Percentiles rank a stretch among this genome's conserved stretches.
phyloP scores from a whole-genome alignment of 192 early-diverging fungal genomes.

The Backusella parvicylindrica region DNA sequence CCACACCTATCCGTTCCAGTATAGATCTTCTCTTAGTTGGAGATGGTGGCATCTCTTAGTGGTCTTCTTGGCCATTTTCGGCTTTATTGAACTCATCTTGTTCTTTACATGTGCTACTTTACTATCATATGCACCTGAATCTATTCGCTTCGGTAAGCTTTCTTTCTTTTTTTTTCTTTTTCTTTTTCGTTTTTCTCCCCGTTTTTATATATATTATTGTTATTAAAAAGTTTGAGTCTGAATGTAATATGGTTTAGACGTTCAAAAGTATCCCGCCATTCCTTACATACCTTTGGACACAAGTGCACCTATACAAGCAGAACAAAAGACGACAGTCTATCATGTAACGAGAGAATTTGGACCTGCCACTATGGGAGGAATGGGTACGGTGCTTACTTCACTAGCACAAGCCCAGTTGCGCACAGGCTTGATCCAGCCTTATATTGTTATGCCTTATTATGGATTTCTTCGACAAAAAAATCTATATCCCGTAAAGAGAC shows the following conservation, averaged over 20 bases:
- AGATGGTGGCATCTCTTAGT: slow-evolving; percentile 18
- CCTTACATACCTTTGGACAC: slow-evolving; percentile 44
- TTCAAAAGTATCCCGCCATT: slow-evolving; percentile 17
- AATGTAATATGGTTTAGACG: not conserved
- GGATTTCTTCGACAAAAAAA: slow-evolving; percentile 34
- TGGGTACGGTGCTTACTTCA: slow-evolving; percentile 52
- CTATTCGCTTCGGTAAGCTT: slow-evolving; percentile 1
- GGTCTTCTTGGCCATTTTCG: not conserved
- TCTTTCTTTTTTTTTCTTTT: not conserved
- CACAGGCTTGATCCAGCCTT: slow-evolving; percentile 35
- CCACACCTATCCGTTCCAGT: not conserved
- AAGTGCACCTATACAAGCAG: not conserved
- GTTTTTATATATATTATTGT: not conserved
- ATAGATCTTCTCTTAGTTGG: not conserved
- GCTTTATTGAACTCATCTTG: not conserved
- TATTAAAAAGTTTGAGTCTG: not conserved
- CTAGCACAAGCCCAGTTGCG: slow-evolving; percentile 43
- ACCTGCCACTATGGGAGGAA: slow-evolving; percentile 48
- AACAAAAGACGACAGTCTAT: slow-evolving; percentile 41
- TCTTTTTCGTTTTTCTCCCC: not conserved
- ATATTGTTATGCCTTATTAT: slow-evolving; percentile 50
- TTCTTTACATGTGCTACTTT: not conserved
- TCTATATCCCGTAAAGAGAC: slow-evolving; percentile 15
- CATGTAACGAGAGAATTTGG: slow-evolving; percentile 61
- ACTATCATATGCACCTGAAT: not conserved